These are phyloP conservation scores for Leccinum barrowsii DNA, from an alignment of 768 basidiomycete species.

Conservation along the genomic window DNA sequence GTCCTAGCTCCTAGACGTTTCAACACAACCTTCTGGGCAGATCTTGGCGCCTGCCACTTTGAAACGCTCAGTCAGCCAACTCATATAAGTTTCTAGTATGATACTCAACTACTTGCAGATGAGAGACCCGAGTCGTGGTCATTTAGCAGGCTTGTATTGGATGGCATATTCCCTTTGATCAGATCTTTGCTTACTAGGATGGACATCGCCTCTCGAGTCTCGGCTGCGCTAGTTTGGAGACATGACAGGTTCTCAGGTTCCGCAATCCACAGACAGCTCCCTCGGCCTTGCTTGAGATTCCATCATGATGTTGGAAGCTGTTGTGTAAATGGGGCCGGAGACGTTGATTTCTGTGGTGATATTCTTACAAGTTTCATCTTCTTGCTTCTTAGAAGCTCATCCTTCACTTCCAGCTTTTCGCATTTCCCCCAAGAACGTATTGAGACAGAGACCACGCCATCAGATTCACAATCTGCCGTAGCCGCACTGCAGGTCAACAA, in stretches of 20 bases:
- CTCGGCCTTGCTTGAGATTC: neutral
- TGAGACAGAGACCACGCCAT: constrained; percentile 10
- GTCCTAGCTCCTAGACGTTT: neutral
- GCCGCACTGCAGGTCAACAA: constrained; percentile 6
- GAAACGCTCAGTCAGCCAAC: neutral
- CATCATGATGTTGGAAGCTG: neutral
- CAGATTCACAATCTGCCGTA: constrained; percentile 3
- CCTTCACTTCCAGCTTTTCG: neutral
- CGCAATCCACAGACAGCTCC: neutral
- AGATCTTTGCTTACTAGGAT: neutral
- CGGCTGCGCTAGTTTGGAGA: neutral
- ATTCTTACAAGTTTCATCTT: no score
- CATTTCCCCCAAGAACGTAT: no score
- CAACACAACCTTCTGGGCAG: neutral
- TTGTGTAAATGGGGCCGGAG: neutral
- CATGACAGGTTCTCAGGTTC: neutral
- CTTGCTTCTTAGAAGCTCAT: neutral
- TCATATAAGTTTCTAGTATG: neutral
- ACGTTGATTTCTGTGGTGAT: neutral
- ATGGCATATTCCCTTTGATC: neutral
- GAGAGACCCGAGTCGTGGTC: neutral
- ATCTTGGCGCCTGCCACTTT: neutral
- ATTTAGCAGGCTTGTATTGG: neutral
- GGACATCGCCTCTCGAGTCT: neutral
- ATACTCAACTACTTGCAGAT: neutral